A percentile compares a stretch with the other conserved stretches of the same genome.
phyloP scores from a whole-genome alignment of 2,329 filamentous ascomycete species.

The Pestalotiopsis sp. region DNA sequence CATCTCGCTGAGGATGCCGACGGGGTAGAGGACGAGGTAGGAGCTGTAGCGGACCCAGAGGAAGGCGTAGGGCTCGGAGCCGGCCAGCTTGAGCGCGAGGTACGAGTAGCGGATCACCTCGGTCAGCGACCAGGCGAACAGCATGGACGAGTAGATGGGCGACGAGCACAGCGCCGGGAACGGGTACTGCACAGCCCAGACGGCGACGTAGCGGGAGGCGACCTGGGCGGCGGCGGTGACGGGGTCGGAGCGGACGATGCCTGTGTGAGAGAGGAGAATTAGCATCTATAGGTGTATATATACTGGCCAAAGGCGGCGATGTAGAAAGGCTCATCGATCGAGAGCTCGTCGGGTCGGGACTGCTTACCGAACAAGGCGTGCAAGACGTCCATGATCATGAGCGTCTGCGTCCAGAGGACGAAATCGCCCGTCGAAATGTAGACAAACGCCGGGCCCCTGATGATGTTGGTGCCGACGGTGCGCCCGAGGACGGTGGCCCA shows the following conservation, averaged over 20 bases:
- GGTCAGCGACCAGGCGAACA: slow-evolving; percentile 85
- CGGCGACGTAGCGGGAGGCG: slow-evolving; percentile 80
- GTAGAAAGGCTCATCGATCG: background rate
- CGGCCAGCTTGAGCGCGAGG: slow-evolving; percentile 75
- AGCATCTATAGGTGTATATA: background rate
- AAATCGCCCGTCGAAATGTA: slow-evolving; percentile 66
- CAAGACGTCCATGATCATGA: slow-evolving; percentile 80
- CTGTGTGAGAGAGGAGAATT: slow-evolving; percentile 40
- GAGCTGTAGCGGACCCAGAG: slow-evolving; percentile 89
- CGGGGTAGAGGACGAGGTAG: slow-evolving; percentile 89
- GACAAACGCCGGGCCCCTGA: slow-evolving; percentile 59
- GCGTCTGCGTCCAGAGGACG: slow-evolving; percentile 79
- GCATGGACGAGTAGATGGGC: slow-evolving; percentile 73
- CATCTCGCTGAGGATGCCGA: slow-evolving; percentile 89
- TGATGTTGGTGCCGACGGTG: slow-evolving; percentile 56
- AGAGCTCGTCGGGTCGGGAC: background rate
- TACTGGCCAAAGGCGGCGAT: background rate
- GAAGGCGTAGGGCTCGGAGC: slow-evolving; percentile 64
- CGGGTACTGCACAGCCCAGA: slow-evolving; percentile 79
- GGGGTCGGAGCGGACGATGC: slow-evolving; percentile 82
- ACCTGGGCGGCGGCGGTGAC: slow-evolving; percentile 91
- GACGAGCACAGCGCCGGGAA: slow-evolving; percentile 64
- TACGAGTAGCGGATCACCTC: slow-evolving; percentile 93
- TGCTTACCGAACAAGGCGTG: slow-evolving; percentile 75
- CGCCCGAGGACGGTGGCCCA: slow-evolving; percentile 79